Conservation (phyloP, 176 grass and related monocot genomes). For the Panicum miliaceum region DNA sequence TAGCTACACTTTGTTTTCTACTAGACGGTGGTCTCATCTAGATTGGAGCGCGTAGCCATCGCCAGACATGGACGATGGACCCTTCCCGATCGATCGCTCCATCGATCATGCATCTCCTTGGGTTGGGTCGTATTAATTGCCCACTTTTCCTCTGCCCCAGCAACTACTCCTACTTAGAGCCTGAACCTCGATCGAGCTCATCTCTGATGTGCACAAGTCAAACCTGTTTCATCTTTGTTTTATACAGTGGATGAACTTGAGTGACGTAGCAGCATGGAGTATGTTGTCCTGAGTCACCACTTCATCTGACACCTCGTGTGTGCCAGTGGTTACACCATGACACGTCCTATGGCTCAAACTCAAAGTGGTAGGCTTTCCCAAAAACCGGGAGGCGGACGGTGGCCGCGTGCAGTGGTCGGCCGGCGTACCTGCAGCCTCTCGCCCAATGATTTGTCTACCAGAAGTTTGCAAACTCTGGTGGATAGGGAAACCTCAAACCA, state of each 20-base stretch:
- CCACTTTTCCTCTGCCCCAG: not conserved
- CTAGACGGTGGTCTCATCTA: not conserved
- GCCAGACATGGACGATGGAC: not conserved
- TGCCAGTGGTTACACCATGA: not conserved
- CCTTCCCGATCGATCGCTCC: not conserved
- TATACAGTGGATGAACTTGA: not conserved
- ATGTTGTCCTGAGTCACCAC: not conserved
- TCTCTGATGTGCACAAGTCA: not conserved
- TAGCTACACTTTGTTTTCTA: constrained; percentile 7
- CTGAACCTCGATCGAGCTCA: not conserved
- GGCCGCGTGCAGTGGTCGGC: not conserved
- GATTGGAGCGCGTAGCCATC: not conserved
- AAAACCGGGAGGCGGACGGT: not conserved
- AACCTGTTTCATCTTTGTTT: not conserved
- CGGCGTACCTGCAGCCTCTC: not conserved
- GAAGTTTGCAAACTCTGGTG: not conserved
- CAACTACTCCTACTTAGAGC: not conserved
- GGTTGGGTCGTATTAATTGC: not conserved
- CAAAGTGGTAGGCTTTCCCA: not conserved
- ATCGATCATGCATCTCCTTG: not conserved
- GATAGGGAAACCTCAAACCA: constrained; percentile 3
- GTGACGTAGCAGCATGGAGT: not conserved
- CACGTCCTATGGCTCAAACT: not conserved
- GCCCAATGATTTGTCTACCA: not conserved
- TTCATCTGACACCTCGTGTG: not conserved